Conservation (phyloP, 2,329 filamentous ascomycete species). For the Apiospora sp. region DNA sequence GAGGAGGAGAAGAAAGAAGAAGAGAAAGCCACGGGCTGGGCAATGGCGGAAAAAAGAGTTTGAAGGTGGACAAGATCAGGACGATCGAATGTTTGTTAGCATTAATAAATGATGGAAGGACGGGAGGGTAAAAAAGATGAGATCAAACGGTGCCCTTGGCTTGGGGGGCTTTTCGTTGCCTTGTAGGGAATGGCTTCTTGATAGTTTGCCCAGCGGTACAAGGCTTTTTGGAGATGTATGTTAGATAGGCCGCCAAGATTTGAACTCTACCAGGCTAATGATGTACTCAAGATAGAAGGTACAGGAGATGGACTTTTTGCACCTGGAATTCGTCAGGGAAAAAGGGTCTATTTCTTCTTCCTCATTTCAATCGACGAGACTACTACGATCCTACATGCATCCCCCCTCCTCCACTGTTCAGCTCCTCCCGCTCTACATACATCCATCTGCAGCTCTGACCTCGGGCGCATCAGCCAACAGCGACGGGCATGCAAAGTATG, state of each 20-base stretch:
- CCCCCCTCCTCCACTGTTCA: background rate
- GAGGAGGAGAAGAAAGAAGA: background rate
- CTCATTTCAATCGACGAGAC: background rate
- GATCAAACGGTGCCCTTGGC: background rate
- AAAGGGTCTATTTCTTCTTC: background rate
- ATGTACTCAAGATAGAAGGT: background rate
- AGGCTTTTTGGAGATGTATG: background rate
- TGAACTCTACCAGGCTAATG: background rate
- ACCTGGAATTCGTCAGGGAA: background rate
- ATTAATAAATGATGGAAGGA: background rate
- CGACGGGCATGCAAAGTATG: background rate
- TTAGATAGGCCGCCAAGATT: background rate
- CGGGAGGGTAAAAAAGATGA: background rate
- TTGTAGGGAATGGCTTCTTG: conserved; percentile 7
- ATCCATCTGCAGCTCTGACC: background rate
- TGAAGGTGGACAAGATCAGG: background rate
- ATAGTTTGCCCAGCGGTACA: background rate
- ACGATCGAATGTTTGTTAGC: background rate
- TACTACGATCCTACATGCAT: background rate
- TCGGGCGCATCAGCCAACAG: background rate
- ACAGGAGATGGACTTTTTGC: background rate
- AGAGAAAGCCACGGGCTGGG: background rate
- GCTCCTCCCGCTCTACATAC: background rate
- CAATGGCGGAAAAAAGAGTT: background rate
- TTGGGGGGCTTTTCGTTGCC: background rate